phyloP scores from a whole-genome alignment of 1,139 yeast genomes.

The Hyphopichia wangnamkhiaoensis region DNA sequence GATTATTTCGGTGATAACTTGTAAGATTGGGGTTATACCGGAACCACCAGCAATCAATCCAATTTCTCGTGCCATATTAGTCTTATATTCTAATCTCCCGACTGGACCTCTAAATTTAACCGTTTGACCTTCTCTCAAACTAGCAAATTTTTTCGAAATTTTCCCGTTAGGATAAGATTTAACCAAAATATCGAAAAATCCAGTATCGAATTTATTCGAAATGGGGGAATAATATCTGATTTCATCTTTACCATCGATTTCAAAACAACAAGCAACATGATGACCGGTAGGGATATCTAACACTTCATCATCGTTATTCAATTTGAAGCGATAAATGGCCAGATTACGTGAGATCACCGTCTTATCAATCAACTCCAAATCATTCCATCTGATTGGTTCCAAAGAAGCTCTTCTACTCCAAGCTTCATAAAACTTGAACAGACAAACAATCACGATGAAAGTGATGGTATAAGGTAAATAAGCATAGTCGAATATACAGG shows the following conservation, averaged over 20 bases:
- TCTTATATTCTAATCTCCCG: constrained; percentile 62
- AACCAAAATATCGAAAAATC: constrained; percentile 72
- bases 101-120: constrained; percentile 78
- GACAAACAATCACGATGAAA: constrained; percentile 47
- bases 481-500: constrained; percentile 52
- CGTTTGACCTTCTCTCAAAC: constrained; percentile 60
- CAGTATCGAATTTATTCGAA: constrained; percentile 65
- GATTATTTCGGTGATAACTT: constrained; percentile 61
- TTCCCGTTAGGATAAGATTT: constrained; percentile 71
- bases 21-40: constrained; percentile 78
- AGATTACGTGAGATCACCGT: constrained; percentile 67
- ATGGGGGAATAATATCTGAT: constrained; percentile 76
- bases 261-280: constrained; percentile 64
- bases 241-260: constrained; percentile 59
- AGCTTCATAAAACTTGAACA: constrained; percentile 50
- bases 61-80: constrained; percentile 62
- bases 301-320: constrained; percentile 59
- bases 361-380: constrained; percentile 68
- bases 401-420: constrained; percentile 49
- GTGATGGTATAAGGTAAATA: constrained; percentile 53
- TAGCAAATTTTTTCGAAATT: constrained; percentile 66
- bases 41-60: constrained; percentile 82
- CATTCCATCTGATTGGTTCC: constrained; percentile 55
- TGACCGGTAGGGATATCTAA: constrained; percentile 73
- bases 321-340: constrained; percentile 72